Percentiles rank a stretch among this genome's conserved stretches.
Evolutionary conservation across 352 stramenopile genomes (phyloP).

Genomic region (Phytophthora citricola): DNA sequence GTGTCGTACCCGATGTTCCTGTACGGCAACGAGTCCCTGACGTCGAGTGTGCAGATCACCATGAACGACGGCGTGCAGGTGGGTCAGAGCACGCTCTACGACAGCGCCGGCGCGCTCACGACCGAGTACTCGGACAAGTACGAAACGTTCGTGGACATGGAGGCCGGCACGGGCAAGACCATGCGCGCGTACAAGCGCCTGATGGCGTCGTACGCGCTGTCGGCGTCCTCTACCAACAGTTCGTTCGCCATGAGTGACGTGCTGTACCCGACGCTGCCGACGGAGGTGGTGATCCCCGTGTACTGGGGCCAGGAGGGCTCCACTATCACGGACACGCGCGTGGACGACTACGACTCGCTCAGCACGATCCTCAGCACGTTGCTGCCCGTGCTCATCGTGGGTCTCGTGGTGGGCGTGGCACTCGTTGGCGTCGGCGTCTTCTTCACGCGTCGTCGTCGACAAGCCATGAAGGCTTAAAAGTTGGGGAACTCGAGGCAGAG

Average conservation of each 20-base stretch:
- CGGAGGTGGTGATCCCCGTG: slow-evolving; percentile 58
- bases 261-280: slow-evolving; percentile 55
- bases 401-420: slow-evolving; percentile 45
- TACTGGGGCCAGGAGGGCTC: slow-evolving; percentile 68
- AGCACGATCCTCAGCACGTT: slow-evolving; percentile 47
- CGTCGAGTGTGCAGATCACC: slow-evolving; percentile 56
- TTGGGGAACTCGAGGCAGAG: slow-evolving; percentile 3
- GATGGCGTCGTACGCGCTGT: slow-evolving; percentile 67
- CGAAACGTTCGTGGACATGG: slow-evolving; percentile 66
- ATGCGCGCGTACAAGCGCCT: slow-evolving; percentile 76
- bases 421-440: slow-evolving; percentile 44
- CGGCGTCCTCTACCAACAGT: slow-evolving; percentile 36
- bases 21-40: slow-evolving; percentile 56
- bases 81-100: slow-evolving; percentile 54
- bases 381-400: slow-evolving; percentile 67
- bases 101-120: slow-evolving; percentile 50
- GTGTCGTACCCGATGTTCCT: slow-evolving; percentile 70
- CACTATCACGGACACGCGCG: slow-evolving; percentile 37
- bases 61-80: slow-evolving; percentile 52
- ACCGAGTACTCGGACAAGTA: slow-evolving; percentile 59
- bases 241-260: slow-evolving; percentile 65
- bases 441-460: slow-evolving; percentile 46
- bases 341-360: slow-evolving; percentile 57
- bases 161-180: slow-evolving; percentile 72
- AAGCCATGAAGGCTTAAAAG: slow-evolving; percentile 29